These are phyloP conservation scores for Myxozyma geophila DNA, from an alignment of 805 yeast genomes.

Conservation along the genomic window DNA sequence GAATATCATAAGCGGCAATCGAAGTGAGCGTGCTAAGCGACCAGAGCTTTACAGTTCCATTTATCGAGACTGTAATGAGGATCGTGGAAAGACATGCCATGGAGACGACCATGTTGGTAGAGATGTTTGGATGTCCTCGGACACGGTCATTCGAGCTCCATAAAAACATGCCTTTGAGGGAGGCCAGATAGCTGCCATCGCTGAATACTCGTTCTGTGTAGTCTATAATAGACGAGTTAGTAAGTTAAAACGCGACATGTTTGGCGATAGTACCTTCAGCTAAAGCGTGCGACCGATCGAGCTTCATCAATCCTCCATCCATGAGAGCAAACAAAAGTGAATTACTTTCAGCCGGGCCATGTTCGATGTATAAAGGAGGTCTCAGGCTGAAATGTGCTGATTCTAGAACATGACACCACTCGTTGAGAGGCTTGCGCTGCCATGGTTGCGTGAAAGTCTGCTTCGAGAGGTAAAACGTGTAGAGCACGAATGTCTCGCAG, in stretches of 20 bases:
- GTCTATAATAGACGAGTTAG: constrained; percentile 9
- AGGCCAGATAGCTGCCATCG: constrained; percentile 53
- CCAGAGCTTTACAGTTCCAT: constrained; percentile 65
- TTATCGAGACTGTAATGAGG: constrained; percentile 58
- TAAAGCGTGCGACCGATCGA: constrained; percentile 41
- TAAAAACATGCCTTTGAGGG: constrained; percentile 43
- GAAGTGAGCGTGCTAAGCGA: constrained; percentile 48
- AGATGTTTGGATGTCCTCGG: constrained; percentile 52
- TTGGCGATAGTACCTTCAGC: constrained; percentile 23
- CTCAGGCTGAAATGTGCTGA: constrained; percentile 54
- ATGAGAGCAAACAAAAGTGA: constrained; percentile 62
- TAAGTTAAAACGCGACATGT: neutral
- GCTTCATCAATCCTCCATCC: constrained; percentile 73
- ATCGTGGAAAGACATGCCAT: constrained; percentile 42
- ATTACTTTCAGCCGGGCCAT: constrained; percentile 48
- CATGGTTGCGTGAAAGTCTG: constrained; percentile 21
- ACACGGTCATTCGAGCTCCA: constrained; percentile 46
- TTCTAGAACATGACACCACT: constrained; percentile 36
- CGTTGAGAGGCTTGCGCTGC: constrained; percentile 17
- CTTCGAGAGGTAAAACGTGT: constrained; percentile 14
- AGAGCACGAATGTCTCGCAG: constrained; percentile 28
- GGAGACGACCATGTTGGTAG: constrained; percentile 47
- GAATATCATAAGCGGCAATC: constrained; percentile 39
- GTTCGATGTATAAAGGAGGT: constrained; percentile 57
- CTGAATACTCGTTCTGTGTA: constrained; percentile 51